Conservation (phyloP, 108 stramenopile species). For the Cyclotella distinguenda region DNA sequence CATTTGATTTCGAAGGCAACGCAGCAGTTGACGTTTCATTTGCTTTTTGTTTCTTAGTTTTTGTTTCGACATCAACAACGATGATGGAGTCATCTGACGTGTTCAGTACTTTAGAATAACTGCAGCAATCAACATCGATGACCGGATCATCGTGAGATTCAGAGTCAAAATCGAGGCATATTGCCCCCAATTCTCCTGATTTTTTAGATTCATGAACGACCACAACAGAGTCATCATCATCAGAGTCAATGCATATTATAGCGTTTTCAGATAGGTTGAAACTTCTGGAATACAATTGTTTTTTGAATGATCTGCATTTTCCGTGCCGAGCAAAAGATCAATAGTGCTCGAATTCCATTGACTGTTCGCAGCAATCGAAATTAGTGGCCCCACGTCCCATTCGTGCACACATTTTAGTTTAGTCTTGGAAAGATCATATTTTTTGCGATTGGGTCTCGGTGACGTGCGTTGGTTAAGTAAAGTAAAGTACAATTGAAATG, state of each 20-base stretch:
- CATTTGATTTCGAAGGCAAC: neutral
- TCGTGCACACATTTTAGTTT: constrained; percentile 17
- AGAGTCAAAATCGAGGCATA: constrained; percentile 20
- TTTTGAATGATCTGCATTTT: neutral
- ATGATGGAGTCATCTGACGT: neutral
- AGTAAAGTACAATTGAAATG: constrained; percentile 26
- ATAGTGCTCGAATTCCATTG: constrained; percentile 24
- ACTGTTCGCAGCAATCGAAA: neutral
- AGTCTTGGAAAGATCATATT: neutral
- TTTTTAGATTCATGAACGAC: neutral
- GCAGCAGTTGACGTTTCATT: neutral
- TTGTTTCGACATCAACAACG: neutral
- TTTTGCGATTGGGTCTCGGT: neutral
- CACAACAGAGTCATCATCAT: constrained; percentile 7
- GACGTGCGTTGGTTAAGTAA: constrained; percentile 30
- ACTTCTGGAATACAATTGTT: neutral
- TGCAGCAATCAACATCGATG: neutral
- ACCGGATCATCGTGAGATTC: constrained; percentile 15
- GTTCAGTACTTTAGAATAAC: neutral
- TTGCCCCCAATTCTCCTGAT: constrained; percentile 1
- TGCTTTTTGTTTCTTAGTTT: neutral
- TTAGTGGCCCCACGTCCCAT: constrained; percentile 19
- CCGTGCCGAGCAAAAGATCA: constrained; percentile 1
- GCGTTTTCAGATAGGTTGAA: neutral
- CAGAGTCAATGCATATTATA: constrained; percentile 10